Evolutionary conservation across 129 eudicot genomes (phyloP), one percentile per base, ranked within the genome.

Genomic region (Pseudognaphalium luteoalbum): DNA sequence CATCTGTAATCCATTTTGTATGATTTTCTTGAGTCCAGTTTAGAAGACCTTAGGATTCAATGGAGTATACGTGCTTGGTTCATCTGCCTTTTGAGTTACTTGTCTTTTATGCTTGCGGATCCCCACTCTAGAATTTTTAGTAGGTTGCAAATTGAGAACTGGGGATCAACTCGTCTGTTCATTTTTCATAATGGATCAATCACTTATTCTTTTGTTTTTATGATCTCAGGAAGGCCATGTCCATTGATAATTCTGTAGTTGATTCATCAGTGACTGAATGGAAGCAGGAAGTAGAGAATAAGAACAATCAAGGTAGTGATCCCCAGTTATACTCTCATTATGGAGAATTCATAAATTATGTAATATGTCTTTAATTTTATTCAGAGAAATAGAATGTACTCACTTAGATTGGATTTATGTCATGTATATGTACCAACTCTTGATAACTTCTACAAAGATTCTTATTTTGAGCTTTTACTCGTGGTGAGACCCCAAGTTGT

Each of bases 181-280:
- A 12, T 11, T 58, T 5, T 58, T 20, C 30, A 20, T 58, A 21
- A 58, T 21, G 4, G 32, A 58, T 58, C 21, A 16, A 58, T 21
- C 14, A 10, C 12, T 65, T 65, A 25, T 62, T 81, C 33, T 73
- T 50, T 50, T 72, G 56, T 81, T 21, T 44, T 63, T 80, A 57
- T 69, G 44, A 37, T 66, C 73, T 72, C 75, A 81, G 87, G 85
- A 10, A 84, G 76, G 69, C 65, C 17, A 89, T 92, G 97, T 79
- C 90, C 67, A 80, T 89, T 76, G 93, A 87, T 79, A 85, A 88
- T 51, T 85, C 97, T 15, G 81, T 86, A 14, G 87, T 86, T 72
- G 87, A 84, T 89, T 92, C 93, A n/a, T 86, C 94, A 6, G 76
- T 79, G 80, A 83, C 91, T 61, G 90, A 89, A 33, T 81, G 78